phyloP scores from a whole-genome alignment of 495 filamentous ascomycete genomes.

The Hypoxylon rickii region DNA sequence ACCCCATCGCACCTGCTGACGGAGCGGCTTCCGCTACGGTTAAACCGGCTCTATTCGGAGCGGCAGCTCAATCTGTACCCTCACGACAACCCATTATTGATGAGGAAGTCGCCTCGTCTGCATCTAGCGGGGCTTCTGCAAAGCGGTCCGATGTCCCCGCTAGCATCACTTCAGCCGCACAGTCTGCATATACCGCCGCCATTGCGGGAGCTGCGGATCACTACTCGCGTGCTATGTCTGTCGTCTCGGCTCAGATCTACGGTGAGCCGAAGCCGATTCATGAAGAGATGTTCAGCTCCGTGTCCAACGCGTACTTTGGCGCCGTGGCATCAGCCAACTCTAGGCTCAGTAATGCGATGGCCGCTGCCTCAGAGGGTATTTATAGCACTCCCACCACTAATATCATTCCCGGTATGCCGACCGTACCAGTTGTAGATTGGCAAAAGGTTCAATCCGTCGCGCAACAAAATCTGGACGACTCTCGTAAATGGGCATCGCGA shows the following conservation, averaged over 20 bases:
- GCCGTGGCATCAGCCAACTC: conserved; percentile 65
- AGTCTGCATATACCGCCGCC: conserved; percentile 64
- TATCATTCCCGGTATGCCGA: conserved; percentile 32
- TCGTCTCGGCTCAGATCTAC: conserved; percentile 67
- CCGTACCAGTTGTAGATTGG: conserved; percentile 46
- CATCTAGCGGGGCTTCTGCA: conserved; percentile 66
- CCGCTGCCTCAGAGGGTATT: conserved; percentile 49
- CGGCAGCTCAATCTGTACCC: conserved; percentile 50
- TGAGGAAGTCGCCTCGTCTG: conserved; percentile 51
- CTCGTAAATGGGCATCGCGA: conserved; percentile 64
- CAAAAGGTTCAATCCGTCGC: conserved; percentile 59
- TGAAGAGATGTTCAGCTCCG: conserved; percentile 64
- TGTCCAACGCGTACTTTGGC: conserved; percentile 70
- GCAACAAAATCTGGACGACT: conserved; percentile 65
- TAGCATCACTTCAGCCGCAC: conserved; percentile 48
- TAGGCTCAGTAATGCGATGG: conserved; percentile 55
- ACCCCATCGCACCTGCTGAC: conserved; percentile 21
- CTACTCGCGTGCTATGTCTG: conserved; percentile 68
- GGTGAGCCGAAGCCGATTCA: conserved; percentile 67
- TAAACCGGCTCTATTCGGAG: conserved; percentile 51
- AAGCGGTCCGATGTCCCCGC: conserved; percentile 52
- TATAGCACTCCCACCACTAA: conserved; percentile 51
- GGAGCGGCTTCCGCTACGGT: conserved; percentile 29
- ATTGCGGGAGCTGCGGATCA: conserved; percentile 62
- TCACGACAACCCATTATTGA: conserved; percentile 47